phyloP scores from a whole-genome alignment of 129 eudicot species.

The Solidago caesia region DNA sequence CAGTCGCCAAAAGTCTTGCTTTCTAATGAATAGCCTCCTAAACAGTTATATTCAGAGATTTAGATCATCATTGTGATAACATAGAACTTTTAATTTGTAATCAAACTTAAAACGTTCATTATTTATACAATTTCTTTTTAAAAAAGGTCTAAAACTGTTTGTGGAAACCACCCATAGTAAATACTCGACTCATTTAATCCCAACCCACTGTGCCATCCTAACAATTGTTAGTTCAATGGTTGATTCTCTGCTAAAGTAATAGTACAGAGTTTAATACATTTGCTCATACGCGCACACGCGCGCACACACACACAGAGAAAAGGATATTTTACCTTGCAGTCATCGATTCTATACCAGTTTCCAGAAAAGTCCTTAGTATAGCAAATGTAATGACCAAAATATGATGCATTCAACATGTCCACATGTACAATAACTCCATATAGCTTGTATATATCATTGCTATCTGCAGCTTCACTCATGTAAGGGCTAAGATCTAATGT shows the following conservation, averaged over 20 bases:
- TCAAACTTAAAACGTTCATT: not conserved
- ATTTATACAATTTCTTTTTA: not conserved
- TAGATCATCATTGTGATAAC: not conserved
- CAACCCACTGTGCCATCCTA: too few species aligned
- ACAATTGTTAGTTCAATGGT: not conserved
- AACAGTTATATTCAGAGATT: not conserved
- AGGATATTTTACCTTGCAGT: slow-evolving; percentile 64
- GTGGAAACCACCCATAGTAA: not conserved
- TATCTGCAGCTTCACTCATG: slow-evolving; percentile 66
- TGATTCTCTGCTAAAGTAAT: not conserved
- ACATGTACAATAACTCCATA: slow-evolving; percentile 93
- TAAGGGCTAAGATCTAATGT: slow-evolving; percentile 70
- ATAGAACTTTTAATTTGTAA: not conserved
- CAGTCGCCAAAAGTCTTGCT: not conserved
- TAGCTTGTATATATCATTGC: slow-evolving; percentile 56
- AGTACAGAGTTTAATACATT: not conserved
- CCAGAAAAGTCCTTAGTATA: slow-evolving; percentile 74
- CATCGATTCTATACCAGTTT: slow-evolving; percentile 87
- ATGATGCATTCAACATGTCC: slow-evolving; percentile 95
- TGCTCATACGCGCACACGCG: not conserved
- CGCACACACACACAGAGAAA: slow-evolving; percentile 11
- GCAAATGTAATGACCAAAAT: slow-evolving; percentile 89
- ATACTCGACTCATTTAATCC: too few species aligned
- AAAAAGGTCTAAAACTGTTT: not conserved
- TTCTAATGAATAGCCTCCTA: not conserved